Evolutionary conservation across 1,139 yeast genomes (phyloP).

Genomic region (Suhomyces terraborum): DNA sequence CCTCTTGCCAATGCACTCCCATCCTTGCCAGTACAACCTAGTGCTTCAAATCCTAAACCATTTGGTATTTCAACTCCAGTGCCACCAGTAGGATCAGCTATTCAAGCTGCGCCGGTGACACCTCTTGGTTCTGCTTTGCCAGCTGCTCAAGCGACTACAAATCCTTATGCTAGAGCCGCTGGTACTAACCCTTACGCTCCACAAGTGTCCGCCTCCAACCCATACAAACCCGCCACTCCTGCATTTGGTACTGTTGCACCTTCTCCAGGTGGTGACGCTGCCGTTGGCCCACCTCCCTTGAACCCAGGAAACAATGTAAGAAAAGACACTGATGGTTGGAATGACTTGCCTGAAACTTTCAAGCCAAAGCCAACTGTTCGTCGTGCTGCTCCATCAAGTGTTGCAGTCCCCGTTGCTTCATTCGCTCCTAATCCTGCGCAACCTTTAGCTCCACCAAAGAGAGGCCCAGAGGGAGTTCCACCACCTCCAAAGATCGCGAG

Average conservation of each 20-base stretch:
- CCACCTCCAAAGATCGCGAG: conserved; percentile 43
- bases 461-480: conserved; percentile 21
- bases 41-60: conserved; percentile 1
- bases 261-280: conserved; percentile 28
- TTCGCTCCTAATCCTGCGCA: conserved; percentile 19
- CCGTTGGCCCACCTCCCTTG: conserved; percentile 27
- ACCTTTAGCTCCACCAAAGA: conserved; percentile 21
- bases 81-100: conserved; percentile 7
- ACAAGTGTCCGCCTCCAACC: conserved; percentile 15
- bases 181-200: conserved; percentile 35
- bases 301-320: conserved; percentile 47
- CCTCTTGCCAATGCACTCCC: conserved; percentile 9
- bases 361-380: conserved; percentile 53
- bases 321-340: conserved; percentile 84
- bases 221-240: conserved; percentile 10
- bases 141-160: conserved; percentile 21
- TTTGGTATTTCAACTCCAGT: conserved; percentile 7
- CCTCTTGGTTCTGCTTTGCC: conserved; percentile 17
- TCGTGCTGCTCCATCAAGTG: conserved; percentile 51
- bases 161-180: conserved; percentile 26
- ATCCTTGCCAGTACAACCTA: conserved; percentile 10
- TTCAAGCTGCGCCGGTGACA: conserved; percentile 15
- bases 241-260: conserved; percentile 22
- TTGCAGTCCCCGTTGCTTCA: conserved; percentile 17
- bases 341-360: conserved; percentile 80